Percentiles rank a stretch among this genome's conserved stretches.
Conservation (phyloP, 306 rosid species). For the Cicer cuneatum region DNA sequence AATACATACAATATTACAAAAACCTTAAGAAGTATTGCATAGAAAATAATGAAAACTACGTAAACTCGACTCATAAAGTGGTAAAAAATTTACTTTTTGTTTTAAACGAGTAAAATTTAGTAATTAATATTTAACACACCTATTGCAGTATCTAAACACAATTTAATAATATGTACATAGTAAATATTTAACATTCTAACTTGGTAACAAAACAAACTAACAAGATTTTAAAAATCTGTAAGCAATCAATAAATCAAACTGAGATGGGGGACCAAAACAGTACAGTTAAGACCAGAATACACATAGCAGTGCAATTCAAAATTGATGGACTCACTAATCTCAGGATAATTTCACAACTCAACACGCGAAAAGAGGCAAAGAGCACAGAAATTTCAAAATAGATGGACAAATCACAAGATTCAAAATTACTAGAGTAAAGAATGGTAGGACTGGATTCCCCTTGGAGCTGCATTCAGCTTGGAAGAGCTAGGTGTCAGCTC, state of each 20-base stretch:
- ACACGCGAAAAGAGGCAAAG: neutral
- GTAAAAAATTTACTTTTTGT: neutral
- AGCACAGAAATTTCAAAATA: neutral
- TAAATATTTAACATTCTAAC: neutral
- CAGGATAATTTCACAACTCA: neutral
- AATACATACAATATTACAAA: conserved; percentile 10
- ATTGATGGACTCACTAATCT: neutral
- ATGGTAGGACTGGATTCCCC: neutral
- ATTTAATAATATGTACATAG: neutral
- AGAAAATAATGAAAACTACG: neutral
- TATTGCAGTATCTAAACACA: neutral
- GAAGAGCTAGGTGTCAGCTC: neutral
- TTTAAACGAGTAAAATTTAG: too few species aligned
- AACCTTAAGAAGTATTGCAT: neutral
- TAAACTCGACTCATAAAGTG: neutral
- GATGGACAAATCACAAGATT: neutral
- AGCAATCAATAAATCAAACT: conserved; percentile 5
- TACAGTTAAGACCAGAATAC: neutral
- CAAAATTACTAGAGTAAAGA: neutral
- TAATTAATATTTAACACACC: neutral
- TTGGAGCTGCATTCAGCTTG: neutral
- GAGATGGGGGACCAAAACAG: neutral
- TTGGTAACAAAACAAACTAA: conserved; percentile 6
- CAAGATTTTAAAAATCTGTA: neutral
- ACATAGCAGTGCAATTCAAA: neutral